Conservation (phyloP, 2,329 filamentous ascomycete species). For the Macrophomina phaseolina region DNA sequence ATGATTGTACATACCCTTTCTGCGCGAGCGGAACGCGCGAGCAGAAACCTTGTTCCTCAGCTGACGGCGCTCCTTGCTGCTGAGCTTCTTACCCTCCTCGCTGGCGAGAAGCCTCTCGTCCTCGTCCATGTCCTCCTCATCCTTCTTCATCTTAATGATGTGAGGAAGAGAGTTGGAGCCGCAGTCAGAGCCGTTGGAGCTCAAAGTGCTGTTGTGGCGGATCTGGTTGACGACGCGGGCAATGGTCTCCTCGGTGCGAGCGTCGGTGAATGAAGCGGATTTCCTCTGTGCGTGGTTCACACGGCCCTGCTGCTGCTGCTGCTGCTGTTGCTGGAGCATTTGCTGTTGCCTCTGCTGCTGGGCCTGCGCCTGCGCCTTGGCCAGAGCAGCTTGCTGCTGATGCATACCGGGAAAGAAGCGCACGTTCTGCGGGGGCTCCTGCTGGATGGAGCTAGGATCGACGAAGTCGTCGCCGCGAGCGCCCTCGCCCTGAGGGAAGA, state of each 20-base stretch:
- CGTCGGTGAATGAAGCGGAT: slow-evolving; percentile 48
- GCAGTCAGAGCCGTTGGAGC: slow-evolving; percentile 58
- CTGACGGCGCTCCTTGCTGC: slow-evolving; percentile 94
- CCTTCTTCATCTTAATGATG: slow-evolving; percentile 80
- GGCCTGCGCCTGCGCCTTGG: slow-evolving; percentile 40
- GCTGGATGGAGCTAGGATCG: slow-evolving; percentile 76
- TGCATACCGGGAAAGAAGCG: slow-evolving; percentile 94
- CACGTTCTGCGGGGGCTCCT: slow-evolving; percentile 64
- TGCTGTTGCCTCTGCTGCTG: slow-evolving; percentile 62
- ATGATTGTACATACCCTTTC: slow-evolving; percentile 76
- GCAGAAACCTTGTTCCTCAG: slow-evolving; percentile 99
- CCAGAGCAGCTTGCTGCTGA: slow-evolving; percentile 76
- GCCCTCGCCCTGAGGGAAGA: slow-evolving; percentile 59
- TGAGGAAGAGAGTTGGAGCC: slow-evolving; percentile 62
- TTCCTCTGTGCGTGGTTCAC: slow-evolving; percentile 38
- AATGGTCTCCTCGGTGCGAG: slow-evolving; percentile 81
- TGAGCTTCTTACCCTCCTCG: slow-evolving; percentile 98
- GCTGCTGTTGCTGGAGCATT: slow-evolving; percentile 51
- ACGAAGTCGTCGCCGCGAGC: slow-evolving; percentile 62
- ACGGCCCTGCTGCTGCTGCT: slow-evolving; percentile 43
- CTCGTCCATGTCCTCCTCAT: slow-evolving; percentile 98
- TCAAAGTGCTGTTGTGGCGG: slow-evolving; percentile 71
- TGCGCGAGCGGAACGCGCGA: slow-evolving; percentile 93
- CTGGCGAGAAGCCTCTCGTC: slow-evolving; percentile 93
- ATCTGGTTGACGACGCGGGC: slow-evolving; percentile 91